Conservation (phyloP, 2,329 filamentous ascomycete species). For the Drechslera avenae region DNA sequence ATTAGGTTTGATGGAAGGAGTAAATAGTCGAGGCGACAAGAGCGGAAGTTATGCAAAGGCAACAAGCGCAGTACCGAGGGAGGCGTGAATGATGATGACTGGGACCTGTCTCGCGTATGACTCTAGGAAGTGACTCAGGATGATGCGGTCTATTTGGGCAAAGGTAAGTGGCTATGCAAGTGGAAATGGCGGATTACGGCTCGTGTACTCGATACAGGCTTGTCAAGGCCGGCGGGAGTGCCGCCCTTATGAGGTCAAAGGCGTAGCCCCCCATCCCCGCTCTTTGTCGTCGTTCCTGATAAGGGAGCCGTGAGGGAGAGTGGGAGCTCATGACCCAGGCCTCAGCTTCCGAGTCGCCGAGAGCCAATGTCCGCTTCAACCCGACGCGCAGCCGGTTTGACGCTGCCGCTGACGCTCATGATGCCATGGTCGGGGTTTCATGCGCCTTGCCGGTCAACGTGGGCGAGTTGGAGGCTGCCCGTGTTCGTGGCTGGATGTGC, state of each 20-base stretch:
- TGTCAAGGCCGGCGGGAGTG: constrained; percentile 15
- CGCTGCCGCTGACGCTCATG: constrained; percentile 26
- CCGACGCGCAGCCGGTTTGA: constrained; percentile 34
- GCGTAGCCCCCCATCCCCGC: constrained; percentile 31
- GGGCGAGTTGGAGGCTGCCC: constrained; percentile 40
- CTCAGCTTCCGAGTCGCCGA: constrained; percentile 39
- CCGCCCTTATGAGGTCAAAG: constrained; percentile 37
- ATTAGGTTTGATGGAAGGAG: constrained; percentile 20
- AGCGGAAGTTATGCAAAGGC: constrained; percentile 19
- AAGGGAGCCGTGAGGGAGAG: constrained; percentile 33
- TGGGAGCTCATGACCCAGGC: constrained; percentile 28
- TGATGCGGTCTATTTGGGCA: constrained; percentile 21
- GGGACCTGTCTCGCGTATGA: constrained; percentile 42
- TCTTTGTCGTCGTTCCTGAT: constrained; percentile 32
- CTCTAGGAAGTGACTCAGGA: constrained; percentile 44
- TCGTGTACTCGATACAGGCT: constrained; percentile 31
- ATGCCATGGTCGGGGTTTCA: constrained; percentile 43
- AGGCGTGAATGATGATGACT: constrained; percentile 41
- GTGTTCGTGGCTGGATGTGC: constrained; percentile 17
- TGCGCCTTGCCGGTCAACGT: constrained; percentile 42
- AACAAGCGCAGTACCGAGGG: constrained; percentile 31
- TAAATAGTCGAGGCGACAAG: constrained; percentile 11
- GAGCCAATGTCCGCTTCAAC: constrained; percentile 29
- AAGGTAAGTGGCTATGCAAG: constrained; percentile 38
- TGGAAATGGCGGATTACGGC: constrained; percentile 19